Evolutionary conservation across 257 asterid genomes (phyloP), one percentile per base, ranked within the genome.

Genomic region (Fraxinus pennsylvanica): DNA sequence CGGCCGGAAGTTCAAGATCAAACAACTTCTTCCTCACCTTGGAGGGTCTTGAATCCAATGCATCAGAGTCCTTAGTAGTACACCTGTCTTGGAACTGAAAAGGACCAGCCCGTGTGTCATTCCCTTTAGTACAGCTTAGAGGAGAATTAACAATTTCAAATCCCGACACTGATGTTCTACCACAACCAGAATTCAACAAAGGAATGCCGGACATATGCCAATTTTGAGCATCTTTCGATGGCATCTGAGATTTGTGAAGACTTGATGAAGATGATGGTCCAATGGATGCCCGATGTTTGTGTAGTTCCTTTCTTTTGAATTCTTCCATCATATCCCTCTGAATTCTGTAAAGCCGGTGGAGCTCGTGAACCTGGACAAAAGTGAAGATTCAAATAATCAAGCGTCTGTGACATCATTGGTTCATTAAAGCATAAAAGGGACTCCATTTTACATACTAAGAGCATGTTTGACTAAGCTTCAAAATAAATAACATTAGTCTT

Each of bases 261-360:
- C 91, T 90, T 52, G 96, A 91, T 43, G 97, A 90, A 9, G 97
- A 91, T 36, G 96, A 91, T 73, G 92, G 92, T 83, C 92, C 99
- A 50, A 82, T 81, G 14, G 97, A 92, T 54, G 82, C 84, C 76
- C 85, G 88, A 74, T 81, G 80, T 68, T 81, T 76, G 39, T 77
- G 78, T 19, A 75, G 78, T 73, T 89, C 92, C 78, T 85, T 89
- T 78, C 84, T 88, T 78, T 82, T 86, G 66, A 80, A 76, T 72
- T 90, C 96, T 66, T 91, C 96, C 99, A 94, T 94, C 98, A 94
- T 88, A 86, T 89, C 96, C 89, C 92, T 88, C 83, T 94, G 98
- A 80, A 89, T 90, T 85, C 90, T 87, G 80, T 94, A 94, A 54
- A 94, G 88, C 63, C 97, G 94, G 80, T 94, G 99, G 82, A 94